phyloP scores from a whole-genome alignment of 495 filamentous ascomycete species.

The Penicillium dipodomyicola region DNA sequence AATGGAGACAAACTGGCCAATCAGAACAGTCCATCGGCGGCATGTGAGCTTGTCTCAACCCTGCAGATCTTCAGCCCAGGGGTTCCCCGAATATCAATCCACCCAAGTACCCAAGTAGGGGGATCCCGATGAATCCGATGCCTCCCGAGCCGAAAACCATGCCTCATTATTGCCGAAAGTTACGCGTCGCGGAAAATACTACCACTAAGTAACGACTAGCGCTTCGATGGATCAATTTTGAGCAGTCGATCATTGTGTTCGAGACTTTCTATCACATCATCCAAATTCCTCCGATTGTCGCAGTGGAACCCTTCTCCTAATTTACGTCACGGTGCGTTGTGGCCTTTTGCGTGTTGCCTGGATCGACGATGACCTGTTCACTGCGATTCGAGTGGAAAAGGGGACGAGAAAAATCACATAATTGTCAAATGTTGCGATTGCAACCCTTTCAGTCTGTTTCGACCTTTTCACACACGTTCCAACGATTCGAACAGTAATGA shows the following conservation, averaged over 20 bases:
- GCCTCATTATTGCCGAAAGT: not conserved
- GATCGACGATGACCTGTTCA: not conserved
- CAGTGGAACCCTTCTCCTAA: slow-evolving; percentile 7
- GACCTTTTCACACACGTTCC: not conserved
- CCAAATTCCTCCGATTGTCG: not conserved
- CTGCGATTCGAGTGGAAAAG: not conserved
- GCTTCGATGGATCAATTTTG: not conserved
- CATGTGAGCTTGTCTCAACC: not conserved
- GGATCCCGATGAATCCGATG: not conserved
- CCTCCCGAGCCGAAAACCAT: not conserved
- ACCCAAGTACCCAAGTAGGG: not conserved
- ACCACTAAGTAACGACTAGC: not conserved
- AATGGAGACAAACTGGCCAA: not conserved
- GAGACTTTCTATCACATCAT: slow-evolving; percentile 8
- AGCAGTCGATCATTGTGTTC: slow-evolving; percentile 6
- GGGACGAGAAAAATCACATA: not conserved
- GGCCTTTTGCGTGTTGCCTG: not conserved
- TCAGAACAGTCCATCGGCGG: not conserved
- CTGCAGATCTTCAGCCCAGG: not conserved
- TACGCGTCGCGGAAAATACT: not conserved
- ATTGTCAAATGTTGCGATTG: not conserved
- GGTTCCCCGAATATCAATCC: not conserved
- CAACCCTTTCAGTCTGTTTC: not conserved
- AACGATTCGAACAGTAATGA: slow-evolving; percentile 1
- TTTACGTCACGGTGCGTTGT: slow-evolving; percentile 1